Evolutionary conservation across 805 yeast species (phyloP).

Genomic region (Debaryomyces prosopidis): DNA sequence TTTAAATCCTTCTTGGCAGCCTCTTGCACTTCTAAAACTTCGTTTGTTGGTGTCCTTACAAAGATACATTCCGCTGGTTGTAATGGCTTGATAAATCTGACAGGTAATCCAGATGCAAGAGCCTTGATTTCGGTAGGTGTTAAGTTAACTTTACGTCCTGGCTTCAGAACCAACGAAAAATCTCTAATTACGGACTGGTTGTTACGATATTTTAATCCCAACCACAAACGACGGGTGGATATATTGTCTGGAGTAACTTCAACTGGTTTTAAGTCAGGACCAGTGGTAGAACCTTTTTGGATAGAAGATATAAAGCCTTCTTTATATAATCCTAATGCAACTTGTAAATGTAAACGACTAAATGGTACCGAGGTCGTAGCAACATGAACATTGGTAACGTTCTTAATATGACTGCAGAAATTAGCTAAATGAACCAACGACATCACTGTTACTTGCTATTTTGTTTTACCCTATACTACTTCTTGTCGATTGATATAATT

Average conservation of each 20-base stretch:
- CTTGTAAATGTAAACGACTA: slow-evolving; percentile 77
- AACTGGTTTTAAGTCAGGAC: slow-evolving; percentile 77
- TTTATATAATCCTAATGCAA: slow-evolving; percentile 81
- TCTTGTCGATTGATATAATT: background rate
- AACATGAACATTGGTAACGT: slow-evolving; percentile 73
- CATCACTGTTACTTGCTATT: slow-evolving; percentile 45
- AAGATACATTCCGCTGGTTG: slow-evolving; percentile 89
- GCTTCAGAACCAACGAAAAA: slow-evolving; percentile 77
- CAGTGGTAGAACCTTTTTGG: slow-evolving; percentile 78
- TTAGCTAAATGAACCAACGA: slow-evolving; percentile 83
- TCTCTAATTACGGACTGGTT: slow-evolving; percentile 73
- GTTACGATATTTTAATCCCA: slow-evolving; percentile 85
- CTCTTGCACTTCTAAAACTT: slow-evolving; percentile 76
- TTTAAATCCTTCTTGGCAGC: slow-evolving; percentile 72
- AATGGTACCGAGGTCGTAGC: slow-evolving; percentile 81
- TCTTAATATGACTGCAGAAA: slow-evolving; percentile 85
- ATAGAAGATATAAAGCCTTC: slow-evolving; percentile 87
- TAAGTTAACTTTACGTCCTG: slow-evolving; percentile 73
- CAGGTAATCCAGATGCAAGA: slow-evolving; percentile 73
- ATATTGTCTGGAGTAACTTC: slow-evolving; percentile 87
- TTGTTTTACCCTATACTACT: background rate
- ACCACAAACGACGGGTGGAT: slow-evolving; percentile 84
- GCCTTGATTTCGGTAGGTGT: slow-evolving; percentile 63
- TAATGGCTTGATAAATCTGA: slow-evolving; percentile 74
- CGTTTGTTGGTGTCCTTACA: slow-evolving; percentile 47